These are phyloP conservation scores for Pseudomonodictys pantanalensis DNA, from an alignment of 495 filamentous ascomycete genomes.

Conservation along the genomic window DNA sequence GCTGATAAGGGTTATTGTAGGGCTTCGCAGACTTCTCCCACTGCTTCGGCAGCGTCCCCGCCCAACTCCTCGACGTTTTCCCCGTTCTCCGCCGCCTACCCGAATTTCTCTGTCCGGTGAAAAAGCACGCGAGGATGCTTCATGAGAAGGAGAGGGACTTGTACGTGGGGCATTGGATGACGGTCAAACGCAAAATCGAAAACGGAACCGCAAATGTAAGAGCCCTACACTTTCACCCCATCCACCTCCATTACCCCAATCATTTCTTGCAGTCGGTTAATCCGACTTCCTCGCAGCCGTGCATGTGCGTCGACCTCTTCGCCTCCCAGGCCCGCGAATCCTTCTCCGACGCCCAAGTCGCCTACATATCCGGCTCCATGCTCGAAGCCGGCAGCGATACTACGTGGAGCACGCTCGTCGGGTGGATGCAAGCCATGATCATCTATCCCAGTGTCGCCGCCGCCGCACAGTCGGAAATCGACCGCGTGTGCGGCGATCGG, in stretches of 20 bases:
- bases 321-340: neutral
- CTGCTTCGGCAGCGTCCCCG: slow-evolving; percentile 45
- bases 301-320: slow-evolving; percentile 10
- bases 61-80: slow-evolving; percentile 46
- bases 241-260: slow-evolving; percentile 2
- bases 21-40: slow-evolving; percentile 51
- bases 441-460: slow-evolving; percentile 26
- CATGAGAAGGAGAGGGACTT: slow-evolving; percentile 38
- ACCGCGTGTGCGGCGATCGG: slow-evolving; percentile 26
- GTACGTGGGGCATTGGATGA: slow-evolving; percentile 44
- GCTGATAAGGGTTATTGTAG: too few relatives aligned
- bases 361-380: slow-evolving; percentile 14
- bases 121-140: slow-evolving; percentile 33
- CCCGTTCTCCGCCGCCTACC: slow-evolving; percentile 46
- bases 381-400: slow-evolving; percentile 28
- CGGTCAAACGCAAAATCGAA: slow-evolving; percentile 39
- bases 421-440: slow-evolving; percentile 33
- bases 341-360: slow-evolving; percentile 8
- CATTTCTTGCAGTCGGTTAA: neutral
- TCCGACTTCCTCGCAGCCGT: neutral
- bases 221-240: slow-evolving; percentile 9
- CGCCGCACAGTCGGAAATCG: slow-evolving; percentile 32
- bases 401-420: slow-evolving; percentile 27
- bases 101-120: slow-evolving; percentile 43
- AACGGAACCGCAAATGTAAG: slow-evolving; percentile 34